These are phyloP conservation scores for Astrephomene gubernaculifera DNA, from an alignment of 139 green algal species.

Conservation along the genomic window DNA sequence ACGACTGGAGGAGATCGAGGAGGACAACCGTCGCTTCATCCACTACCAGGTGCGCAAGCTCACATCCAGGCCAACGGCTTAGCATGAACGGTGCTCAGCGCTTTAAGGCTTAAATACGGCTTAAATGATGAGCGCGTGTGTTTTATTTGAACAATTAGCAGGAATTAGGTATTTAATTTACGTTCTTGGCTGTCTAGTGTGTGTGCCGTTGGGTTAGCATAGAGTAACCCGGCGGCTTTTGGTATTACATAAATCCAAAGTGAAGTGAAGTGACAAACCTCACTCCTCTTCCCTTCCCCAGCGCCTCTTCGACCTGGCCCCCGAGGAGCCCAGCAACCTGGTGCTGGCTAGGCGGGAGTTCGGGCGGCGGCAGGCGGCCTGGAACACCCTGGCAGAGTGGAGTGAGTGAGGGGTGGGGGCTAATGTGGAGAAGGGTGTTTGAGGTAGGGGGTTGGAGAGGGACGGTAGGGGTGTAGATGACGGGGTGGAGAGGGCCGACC, in stretches of 20 bases:
- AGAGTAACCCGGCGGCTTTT: too few relatives aligned
- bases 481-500: neutral
- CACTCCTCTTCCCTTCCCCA: neutral
- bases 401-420: neutral
- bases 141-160: neutral
- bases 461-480: neutral
- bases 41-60: constrained; percentile 42
- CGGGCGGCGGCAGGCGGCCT: constrained; percentile 51
- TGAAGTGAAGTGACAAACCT: too few relatives aligned
- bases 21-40: constrained; percentile 6
- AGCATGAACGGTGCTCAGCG: neutral
- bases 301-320: constrained; percentile 29
- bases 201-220: too few relatives aligned
- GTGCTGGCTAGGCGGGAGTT: constrained; percentile 52
- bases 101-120: too few relatives aligned
- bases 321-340: constrained; percentile 52
- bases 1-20: constrained; percentile 46
- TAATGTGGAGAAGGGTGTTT: neutral
- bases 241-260: too few relatives aligned
- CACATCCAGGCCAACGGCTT: neutral
- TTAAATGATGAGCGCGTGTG: neutral
- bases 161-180: neutral
- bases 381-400: constrained; percentile 44
- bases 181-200: too few relatives aligned
- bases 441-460: neutral